These are phyloP conservation scores for Digitaria exilis DNA, from an alignment of 202 grass and related monocot genomes.

Conservation along the genomic window DNA sequence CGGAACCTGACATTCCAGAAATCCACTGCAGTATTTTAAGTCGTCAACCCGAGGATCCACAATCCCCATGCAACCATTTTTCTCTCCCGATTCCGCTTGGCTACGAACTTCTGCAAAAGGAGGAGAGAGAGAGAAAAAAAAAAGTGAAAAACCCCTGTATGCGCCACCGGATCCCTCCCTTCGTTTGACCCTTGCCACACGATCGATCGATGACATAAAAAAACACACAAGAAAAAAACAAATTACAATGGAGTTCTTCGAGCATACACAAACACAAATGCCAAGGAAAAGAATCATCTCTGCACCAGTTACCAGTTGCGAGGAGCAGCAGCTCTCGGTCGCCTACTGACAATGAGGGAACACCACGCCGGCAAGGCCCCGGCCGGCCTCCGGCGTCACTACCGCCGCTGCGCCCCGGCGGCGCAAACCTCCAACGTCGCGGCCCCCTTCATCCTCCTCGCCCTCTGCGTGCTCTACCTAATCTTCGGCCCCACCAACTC, in stretches of 20 bases:
- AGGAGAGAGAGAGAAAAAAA: too few species aligned
- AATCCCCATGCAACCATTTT: not conserved
- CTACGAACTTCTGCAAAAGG: not conserved
- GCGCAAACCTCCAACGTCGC: not conserved
- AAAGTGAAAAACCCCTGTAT: not conserved
- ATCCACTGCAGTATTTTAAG: not conserved
- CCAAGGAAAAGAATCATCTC: not conserved
- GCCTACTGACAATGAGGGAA: constrained; percentile 17
- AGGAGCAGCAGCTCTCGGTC: not conserved
- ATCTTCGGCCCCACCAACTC: constrained; percentile 39
- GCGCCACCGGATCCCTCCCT: not conserved
- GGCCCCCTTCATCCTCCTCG: constrained; percentile 44
- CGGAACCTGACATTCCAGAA: constrained; percentile 20
- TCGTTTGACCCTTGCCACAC: constrained; percentile 26
- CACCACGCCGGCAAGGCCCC: not conserved
- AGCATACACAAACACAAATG: not conserved
- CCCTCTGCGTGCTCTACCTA: constrained; percentile 47
- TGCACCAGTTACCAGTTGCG: not conserved
- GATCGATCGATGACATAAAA: constrained; percentile 12
- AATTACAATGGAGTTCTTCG: not conserved
- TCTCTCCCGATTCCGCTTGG: not conserved
- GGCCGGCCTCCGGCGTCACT: constrained; percentile 15
- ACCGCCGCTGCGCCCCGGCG: not conserved
- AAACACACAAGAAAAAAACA: not conserved
- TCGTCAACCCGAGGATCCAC: constrained; percentile 1